phyloP scores from a whole-genome alignment of 179 eudicot genomes.

The Sideroxylon spinosum region DNA sequence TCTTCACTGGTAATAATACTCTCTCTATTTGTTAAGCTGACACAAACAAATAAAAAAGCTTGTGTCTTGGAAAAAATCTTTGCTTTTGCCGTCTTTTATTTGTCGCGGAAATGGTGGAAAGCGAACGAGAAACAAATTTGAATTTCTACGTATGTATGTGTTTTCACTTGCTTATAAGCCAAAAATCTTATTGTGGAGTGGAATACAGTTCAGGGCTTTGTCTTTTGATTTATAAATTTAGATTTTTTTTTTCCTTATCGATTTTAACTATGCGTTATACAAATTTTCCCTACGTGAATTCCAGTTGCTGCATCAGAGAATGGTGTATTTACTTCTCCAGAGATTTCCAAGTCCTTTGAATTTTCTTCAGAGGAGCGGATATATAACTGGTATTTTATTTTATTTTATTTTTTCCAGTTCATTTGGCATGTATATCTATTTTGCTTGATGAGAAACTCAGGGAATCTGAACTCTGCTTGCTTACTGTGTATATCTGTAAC shows the following conservation, averaged over 20 bases:
- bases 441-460: not conserved
- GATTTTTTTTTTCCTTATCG: not conserved
- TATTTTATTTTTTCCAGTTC: not conserved
- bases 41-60: not conserved
- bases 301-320: conserved; percentile 44
- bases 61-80: not conserved
- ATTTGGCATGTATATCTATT: not conserved
- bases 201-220: not conserved
- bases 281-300: not conserved
- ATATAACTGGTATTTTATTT: conserved; percentile 68
- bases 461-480: not conserved
- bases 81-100: not conserved
- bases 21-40: not conserved
- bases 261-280: not conserved
- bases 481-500: not conserved
- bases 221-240: too few species aligned
- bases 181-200: not conserved
- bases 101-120: not conserved
- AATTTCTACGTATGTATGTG: not conserved
- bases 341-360: conserved; percentile 69
- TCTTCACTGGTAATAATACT: conserved; percentile 38
- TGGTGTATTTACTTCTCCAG: conserved; percentile 77
- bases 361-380: conserved; percentile 83
- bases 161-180: not conserved
- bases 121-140: not conserved